Percentiles rank a stretch among this genome's conserved stretches.
Conservation (phyloP, 2,329 filamentous ascomycete genomes). For the Claviceps pazoutovae region DNA sequence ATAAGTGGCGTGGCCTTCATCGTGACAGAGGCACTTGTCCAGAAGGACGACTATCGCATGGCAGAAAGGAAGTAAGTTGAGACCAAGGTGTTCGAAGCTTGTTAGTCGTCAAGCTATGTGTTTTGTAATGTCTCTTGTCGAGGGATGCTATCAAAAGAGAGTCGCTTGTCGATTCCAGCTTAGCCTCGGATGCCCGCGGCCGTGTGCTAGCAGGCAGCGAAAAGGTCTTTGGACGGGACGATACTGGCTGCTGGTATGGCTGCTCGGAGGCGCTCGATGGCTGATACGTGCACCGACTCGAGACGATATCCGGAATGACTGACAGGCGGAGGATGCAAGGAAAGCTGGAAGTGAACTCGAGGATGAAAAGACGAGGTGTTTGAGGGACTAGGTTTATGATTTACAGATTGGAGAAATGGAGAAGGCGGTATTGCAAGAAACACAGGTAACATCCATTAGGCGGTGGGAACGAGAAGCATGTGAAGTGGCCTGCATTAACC, state of each 20-base stretch:
- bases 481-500: not conserved
- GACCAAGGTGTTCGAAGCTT: not conserved
- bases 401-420: not conserved
- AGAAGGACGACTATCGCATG: constrained; percentile 14
- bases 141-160: not conserved
- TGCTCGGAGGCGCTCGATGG: not conserved
- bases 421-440: not conserved
- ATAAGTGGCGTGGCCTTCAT: constrained; percentile 97
- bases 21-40: constrained; percentile 21
- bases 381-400: not conserved
- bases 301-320: not conserved
- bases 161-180: not conserved
- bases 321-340: not conserved
- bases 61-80: constrained; percentile 14
- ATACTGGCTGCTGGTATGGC: not conserved
- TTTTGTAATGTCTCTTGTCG: not conserved
- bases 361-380: not conserved
- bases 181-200: not conserved
- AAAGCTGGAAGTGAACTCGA: not conserved
- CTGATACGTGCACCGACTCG: not conserved
- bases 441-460: not conserved
- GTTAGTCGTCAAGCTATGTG: not conserved
- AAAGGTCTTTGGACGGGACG: not conserved
- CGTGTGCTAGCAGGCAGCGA: not conserved
- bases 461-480: not conserved